Base-by-base conservation (phyloP, 2,329 filamentous ascomycete genomes). In the Apiospora rasikravindrae region DNA sequence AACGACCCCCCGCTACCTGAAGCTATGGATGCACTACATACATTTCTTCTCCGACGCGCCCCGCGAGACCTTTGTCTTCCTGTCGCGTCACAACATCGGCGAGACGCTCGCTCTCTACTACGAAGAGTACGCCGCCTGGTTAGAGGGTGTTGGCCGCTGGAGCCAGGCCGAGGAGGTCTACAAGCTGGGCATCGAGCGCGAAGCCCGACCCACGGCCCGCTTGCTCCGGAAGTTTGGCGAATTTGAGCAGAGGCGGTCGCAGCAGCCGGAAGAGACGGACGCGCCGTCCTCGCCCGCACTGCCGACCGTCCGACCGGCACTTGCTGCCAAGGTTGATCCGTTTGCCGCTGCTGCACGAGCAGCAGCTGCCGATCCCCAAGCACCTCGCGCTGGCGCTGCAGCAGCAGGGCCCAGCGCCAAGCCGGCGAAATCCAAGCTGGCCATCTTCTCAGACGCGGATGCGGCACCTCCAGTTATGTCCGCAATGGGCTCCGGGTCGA, bases 1-100 rank as follows among this genome's bases (percentile, higher is more conserved):
- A 98, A 98, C 80, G 96, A 99, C 80, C 94, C 95, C 95, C 2
- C 89, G 96, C 77, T 99, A 99, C 81, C 84, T 99, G 71, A 96
- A 94, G 81, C 82, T 99, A 69, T 99, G 96, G 96, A 87, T 98
- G 42, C 91, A 95, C 79, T 99, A 98, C 82, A 97, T 98, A 78
- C 89, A 92, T 69, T 90, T 98, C 77, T 98, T 98, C 83, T 93
- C 94, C 5, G 96, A 98, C 80, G 88, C 94, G n/a, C 95, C 96
- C 2, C 91, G 96, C 70, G 96, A 99, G 83, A 94, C 93, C 0
- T 99, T 95, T 80, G 91, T 96, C 67, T 99, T 97, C 80, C 87
- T 99, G 47, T 92, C 96, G 16, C 93, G 95, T 69, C 95, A 99
- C 80, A 88, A 88, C 74, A 94, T 99, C 73, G 96, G 96, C 73